Conservation (phyloP, 2,329 filamentous ascomycete genomes). For the Colletotrichum australisinense region DNA sequence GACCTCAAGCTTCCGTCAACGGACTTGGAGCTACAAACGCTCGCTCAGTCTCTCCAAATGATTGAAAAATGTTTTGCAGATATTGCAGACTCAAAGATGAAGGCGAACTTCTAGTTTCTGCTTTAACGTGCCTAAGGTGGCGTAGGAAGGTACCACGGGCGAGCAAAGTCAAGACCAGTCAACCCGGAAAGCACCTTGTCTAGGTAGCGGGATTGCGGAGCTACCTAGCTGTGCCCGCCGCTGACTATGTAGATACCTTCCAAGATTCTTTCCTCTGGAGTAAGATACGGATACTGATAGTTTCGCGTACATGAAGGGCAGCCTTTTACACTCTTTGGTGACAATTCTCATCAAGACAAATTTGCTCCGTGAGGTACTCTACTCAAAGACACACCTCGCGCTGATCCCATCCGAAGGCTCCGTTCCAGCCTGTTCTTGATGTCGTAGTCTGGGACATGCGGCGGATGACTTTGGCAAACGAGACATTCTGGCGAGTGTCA, state of each 20-base stretch:
- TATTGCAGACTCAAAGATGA: neutral
- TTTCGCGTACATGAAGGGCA: too few species aligned
- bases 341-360: too few species aligned
- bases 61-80: too few species aligned
- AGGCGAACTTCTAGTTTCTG: neutral
- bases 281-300: neutral
- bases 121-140: neutral
- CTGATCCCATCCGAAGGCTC: neutral
- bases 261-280: neutral
- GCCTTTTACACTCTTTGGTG: too few species aligned
- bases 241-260: neutral
- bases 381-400: neutral
- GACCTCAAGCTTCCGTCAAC: neutral
- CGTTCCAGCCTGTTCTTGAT: neutral
- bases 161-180: neutral
- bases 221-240: neutral
- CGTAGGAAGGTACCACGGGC: neutral
- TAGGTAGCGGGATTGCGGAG: constrained; percentile 13
- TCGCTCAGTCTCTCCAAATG: too few species aligned
- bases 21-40: too few species aligned
- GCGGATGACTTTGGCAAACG: neutral
- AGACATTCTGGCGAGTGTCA: neutral
- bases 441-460: neutral
- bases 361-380: neutral
- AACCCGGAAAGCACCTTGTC: constrained; percentile 3